These are phyloP conservation scores for Penicillium goetzii DNA, from an alignment of 495 filamentous ascomycete genomes.

Conservation along the genomic window DNA sequence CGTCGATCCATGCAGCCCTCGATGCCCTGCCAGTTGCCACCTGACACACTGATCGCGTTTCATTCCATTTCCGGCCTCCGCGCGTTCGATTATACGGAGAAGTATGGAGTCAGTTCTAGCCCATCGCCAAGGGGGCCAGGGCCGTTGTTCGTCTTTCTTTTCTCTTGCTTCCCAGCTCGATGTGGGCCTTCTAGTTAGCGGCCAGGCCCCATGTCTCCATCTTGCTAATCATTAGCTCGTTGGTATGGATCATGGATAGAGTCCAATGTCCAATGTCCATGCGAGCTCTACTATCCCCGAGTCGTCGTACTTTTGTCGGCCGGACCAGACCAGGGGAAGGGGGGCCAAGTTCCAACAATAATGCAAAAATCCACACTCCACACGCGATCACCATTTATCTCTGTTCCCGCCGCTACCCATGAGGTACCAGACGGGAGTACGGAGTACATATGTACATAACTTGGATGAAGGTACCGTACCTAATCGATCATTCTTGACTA, in stretches of 20 bases:
- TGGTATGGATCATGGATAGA: background rate
- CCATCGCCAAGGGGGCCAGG: constrained; percentile 26
- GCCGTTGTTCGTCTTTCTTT: constrained; percentile 8
- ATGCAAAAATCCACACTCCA: constrained; percentile 1
- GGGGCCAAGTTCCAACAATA: background rate
- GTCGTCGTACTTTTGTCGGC: background rate
- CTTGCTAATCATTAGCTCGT: background rate
- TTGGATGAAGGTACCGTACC: background rate
- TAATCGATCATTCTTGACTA: background rate
- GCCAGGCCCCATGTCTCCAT: background rate
- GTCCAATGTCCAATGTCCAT: background rate
- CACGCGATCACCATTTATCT: constrained; percentile 6
- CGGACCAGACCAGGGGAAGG: background rate
- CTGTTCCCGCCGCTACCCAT: background rate
- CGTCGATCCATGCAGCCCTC: constrained; percentile 33
- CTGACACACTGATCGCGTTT: constrained; percentile 20
- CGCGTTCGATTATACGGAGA: constrained; percentile 5
- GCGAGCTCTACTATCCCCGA: background rate
- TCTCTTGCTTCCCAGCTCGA: background rate
- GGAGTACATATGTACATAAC: background rate
- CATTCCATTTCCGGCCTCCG: constrained; percentile 1
- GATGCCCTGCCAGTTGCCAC: constrained; percentile 33
- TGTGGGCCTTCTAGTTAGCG: constrained; percentile 1
- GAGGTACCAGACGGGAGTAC: background rate
- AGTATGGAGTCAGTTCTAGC: constrained; percentile 17